Evolutionary conservation across 495 filamentous ascomycete species (phyloP).

Genomic region (Beverwykella pulmonaria): DNA sequence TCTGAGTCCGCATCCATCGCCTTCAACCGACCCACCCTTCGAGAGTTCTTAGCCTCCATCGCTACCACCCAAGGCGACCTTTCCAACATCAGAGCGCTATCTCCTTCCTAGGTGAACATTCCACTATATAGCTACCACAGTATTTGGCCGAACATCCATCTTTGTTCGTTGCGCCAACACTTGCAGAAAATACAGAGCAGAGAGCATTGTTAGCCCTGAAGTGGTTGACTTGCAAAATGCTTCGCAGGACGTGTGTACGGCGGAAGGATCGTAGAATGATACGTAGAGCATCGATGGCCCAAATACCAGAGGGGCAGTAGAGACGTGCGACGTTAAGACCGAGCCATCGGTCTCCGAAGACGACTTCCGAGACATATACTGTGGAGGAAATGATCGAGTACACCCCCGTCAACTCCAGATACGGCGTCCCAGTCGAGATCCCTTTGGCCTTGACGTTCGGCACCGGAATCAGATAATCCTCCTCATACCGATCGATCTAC

Average conservation of each 20-base stretch:
- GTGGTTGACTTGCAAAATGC: constrained; percentile 27
- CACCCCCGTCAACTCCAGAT: constrained; percentile 13
- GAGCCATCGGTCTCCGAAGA: background rate
- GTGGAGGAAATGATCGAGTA: constrained; percentile 12
- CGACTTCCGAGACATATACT: too few relatives aligned
- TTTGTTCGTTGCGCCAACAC: constrained; percentile 40
- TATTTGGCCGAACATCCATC: constrained; percentile 42
- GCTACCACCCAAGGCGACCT: constrained; percentile 29
- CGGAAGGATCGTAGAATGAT: constrained; percentile 18
- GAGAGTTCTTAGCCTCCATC: constrained; percentile 23
- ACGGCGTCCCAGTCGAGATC: constrained; percentile 47
- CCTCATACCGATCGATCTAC: constrained; percentile 53
- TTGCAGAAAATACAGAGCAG: constrained; percentile 24
- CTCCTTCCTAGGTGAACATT: constrained; percentile 40
- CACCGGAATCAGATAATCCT: constrained; percentile 55
- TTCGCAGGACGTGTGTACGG: constrained; percentile 11
- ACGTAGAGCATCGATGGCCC: constrained; percentile 15
- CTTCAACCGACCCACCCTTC: constrained; percentile 18
- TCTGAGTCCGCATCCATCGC: constrained; percentile 2
- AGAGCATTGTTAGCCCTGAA: constrained; percentile 41
- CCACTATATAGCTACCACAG: constrained; percentile 39
- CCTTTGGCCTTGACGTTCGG: constrained; percentile 52
- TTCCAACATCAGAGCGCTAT: constrained; percentile 42
- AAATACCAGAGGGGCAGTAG: constrained; percentile 9
- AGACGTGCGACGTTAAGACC: constrained; percentile 7